Base-by-base conservation (phyloP, 2,329 filamentous ascomycete species). In the Cercospora citrullina region DNA sequence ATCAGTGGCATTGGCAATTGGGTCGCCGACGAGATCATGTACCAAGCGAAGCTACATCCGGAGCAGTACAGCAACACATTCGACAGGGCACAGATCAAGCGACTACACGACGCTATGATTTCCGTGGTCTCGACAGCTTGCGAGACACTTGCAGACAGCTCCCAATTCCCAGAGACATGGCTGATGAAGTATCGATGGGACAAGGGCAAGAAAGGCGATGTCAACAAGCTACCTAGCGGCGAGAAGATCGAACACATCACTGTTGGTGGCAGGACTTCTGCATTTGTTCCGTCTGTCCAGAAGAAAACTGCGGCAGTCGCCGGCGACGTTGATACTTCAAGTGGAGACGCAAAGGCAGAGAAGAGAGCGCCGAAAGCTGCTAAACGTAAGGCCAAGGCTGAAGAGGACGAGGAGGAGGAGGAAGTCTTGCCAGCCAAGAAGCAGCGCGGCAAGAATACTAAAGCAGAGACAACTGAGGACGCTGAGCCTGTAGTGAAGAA, bases 1-100 rank as follows among this genome's bases (percentile, higher is more conserved):
- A 91, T 98, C 69, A 95, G 91, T 75, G 95, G 95, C 7, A 92
- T 99, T 70, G 95, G 95, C 0, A 98, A 98, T 77, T 99, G 94
- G 94, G 94, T 99, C 64, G 93, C 90, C 81, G 95, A 99, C 77
- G 95, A 99, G 79, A 90, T 97, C 6, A 83, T 99, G 62, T 99
- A 94, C 76, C 90, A 98, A 73, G 91, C 95, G 5, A 89, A 87
- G 60, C 86, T 98, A 16, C 94, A 99, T 73, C 95, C 95, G 0
- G 94, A 97, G 78, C 93, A 97, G 77, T 96, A 96, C 80, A 93
- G 90, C 80, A 90, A 97, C 75, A 91, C 91, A 0, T 91, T 98
- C 72, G 84, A 79, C 69, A 87, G 91, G 33, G 85, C 81, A 0
- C 90, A 97, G 78, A 87, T 96, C 70, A 85, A 87, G 71, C 84